These are phyloP conservation scores for Stenocarpella maydis DNA, from an alignment of 2,329 filamentous ascomycete species.

Conservation along the genomic window DNA sequence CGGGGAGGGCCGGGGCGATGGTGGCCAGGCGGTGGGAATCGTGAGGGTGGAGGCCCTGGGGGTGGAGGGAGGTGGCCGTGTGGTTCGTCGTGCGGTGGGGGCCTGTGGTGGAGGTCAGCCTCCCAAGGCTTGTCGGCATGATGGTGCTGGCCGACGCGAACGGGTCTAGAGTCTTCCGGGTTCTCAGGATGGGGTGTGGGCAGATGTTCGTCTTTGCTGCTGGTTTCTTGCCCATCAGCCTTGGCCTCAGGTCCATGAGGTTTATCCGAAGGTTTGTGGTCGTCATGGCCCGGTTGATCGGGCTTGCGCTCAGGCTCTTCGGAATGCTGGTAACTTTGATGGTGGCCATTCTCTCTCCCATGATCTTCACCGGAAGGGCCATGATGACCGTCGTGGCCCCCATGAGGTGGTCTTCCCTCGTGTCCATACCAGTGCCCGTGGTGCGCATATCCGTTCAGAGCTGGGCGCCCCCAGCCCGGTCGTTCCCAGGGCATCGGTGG, in stretches of 20 bases:
- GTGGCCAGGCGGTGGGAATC: background rate
- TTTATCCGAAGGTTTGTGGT: slow-evolving; percentile 2
- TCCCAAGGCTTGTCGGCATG: slow-evolving; percentile 19
- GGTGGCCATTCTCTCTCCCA: background rate
- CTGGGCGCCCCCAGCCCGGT: background rate
- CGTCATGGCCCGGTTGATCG: background rate
- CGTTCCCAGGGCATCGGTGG: slow-evolving; percentile 8
- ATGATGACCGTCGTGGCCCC: background rate
- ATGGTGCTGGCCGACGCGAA: background rate
- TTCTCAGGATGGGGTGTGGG: background rate
- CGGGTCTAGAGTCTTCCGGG: background rate
- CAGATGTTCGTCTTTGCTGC: background rate
- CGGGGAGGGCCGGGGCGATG: background rate
- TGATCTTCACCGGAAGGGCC: background rate
- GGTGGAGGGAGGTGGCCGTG: slow-evolving; percentile 19
- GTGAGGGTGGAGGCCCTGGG: slow-evolving; percentile 13
- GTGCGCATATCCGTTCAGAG: background rate
- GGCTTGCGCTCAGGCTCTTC: slow-evolving; percentile 7
- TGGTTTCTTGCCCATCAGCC: background rate
- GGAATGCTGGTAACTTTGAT: background rate
- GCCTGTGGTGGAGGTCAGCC: slow-evolving; percentile 30
- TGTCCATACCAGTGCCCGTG: slow-evolving; percentile 7
- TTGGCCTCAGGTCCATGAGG: background rate
- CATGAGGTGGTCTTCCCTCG: background rate
- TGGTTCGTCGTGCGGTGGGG: slow-evolving; percentile 20